Percentiles rank a stretch among this genome's conserved stretches.
phyloP scores from a whole-genome alignment of 2,329 filamentous ascomycete species.

The Nothophoma quercina region DNA sequence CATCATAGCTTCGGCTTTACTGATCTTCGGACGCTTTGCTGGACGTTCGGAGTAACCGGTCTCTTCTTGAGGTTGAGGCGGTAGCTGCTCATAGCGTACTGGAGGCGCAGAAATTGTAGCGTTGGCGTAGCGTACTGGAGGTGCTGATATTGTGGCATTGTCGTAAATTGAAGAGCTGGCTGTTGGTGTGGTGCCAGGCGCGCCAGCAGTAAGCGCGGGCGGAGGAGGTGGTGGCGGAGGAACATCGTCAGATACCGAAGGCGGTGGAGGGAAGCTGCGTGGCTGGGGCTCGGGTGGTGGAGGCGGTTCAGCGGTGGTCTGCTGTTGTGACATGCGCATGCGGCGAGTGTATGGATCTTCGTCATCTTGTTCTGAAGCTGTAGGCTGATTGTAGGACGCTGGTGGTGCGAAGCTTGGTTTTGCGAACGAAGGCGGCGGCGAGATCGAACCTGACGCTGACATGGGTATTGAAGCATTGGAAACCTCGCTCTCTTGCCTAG shows the following conservation, averaged over 20 bases:
- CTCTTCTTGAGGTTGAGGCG: conserved; percentile 23
- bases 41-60: conserved; percentile 39
- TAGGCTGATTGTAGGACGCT: conserved; percentile 32
- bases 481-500: conserved; percentile 23
- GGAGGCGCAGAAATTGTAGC: conserved; percentile 80
- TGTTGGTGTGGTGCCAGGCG: conserved; percentile 27
- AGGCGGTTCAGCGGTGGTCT: conserved; percentile 14
- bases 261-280: conserved; percentile 17
- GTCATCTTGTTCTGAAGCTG: conserved; percentile 30
- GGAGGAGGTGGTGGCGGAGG: conserved; percentile 48
- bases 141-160: conserved; percentile 72
- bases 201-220: conserved; percentile 58
- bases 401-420: conserved; percentile 59
- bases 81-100: conserved; percentile 68
- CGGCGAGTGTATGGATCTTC: conserved; percentile 36
- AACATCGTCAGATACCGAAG: conserved; percentile 20
- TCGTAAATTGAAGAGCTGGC: conserved; percentile 31
- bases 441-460: conserved; percentile 25
- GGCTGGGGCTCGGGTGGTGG: conserved; percentile 19
- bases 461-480: conserved; percentile 17
- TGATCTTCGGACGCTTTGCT: conserved; percentile 47
- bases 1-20: conserved; percentile 79
- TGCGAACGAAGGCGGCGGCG: conserved; percentile 10
- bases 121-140: conserved; percentile 74
- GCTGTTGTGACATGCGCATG: conserved; percentile 24